These are phyloP conservation scores for Pugionium cornutum DNA, from an alignment of 345 rosid genomes.

Conservation along the genomic window DNA sequence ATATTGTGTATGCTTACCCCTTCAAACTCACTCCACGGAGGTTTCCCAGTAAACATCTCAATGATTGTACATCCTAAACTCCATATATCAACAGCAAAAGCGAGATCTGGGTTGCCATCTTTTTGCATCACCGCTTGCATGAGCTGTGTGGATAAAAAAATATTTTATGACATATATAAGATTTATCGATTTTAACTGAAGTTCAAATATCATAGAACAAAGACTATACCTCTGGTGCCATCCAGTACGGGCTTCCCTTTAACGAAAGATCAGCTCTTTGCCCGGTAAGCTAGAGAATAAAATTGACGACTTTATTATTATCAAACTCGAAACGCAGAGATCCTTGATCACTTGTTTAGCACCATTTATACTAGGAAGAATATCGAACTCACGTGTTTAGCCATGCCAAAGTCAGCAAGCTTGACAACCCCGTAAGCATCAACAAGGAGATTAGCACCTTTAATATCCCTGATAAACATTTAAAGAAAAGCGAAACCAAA, in stretches of 20 bases:
- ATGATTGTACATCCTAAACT: conserved; percentile 96
- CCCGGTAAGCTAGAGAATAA: conserved; percentile 70
- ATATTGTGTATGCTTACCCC: conserved; percentile 64
- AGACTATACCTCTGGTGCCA: conserved; percentile 93
- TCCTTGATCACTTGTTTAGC: neutral
- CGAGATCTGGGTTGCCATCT: conserved; percentile 71
- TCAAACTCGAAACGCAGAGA: conserved; percentile 9
- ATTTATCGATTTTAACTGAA: neutral
- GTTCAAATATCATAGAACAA: neutral
- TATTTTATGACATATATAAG: conserved; percentile 23
- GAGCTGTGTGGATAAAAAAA: conserved; percentile 52
- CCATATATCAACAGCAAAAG: conserved; percentile 97
- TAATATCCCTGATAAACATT: conserved; percentile 71
- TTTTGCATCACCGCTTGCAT: conserved; percentile 90
- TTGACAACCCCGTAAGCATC: conserved; percentile 94
- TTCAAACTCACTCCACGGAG: conserved; percentile 96
- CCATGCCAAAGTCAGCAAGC: conserved; percentile 98
- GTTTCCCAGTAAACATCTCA: conserved; percentile 95
- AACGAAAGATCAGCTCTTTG: conserved; percentile 87
- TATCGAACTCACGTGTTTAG: conserved; percentile 77
- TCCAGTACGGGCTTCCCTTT: conserved; percentile 98
- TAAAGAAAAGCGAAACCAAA: conserved; percentile 1
- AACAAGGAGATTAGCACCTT: conserved; percentile 97
- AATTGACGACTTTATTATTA: conserved; percentile 3
- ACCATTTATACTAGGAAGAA: conserved; percentile 11